Evolutionary conservation across 139 green algal species (phyloP).

Genomic region (Chlamydomonas urium): DNA sequence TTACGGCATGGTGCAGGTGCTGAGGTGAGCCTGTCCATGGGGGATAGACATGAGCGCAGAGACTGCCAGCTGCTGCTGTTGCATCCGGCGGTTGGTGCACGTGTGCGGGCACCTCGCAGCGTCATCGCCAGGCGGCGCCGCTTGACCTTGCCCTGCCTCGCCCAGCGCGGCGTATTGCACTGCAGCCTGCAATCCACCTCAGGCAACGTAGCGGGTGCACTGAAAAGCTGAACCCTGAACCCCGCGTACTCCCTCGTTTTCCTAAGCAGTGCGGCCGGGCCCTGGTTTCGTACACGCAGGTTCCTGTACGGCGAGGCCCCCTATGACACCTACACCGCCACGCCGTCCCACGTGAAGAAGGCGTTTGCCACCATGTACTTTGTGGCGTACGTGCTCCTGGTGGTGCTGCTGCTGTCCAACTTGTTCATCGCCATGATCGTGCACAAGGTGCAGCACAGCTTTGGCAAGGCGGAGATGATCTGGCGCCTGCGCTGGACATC

Average conservation of each 20-base stretch:
- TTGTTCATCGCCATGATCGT: constrained; percentile 39
- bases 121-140: too few relatives aligned
- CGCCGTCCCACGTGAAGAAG: constrained; percentile 17
- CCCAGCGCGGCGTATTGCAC: too few relatives aligned
- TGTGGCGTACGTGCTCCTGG: constrained; percentile 41
- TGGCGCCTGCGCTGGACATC: constrained; percentile 39
- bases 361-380: constrained; percentile 48
- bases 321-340: constrained; percentile 33
- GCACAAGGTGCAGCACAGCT: neutral
- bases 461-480: constrained; percentile 16
- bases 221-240: neutral
- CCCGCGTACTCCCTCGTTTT: too few relatives aligned
- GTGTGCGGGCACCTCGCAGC: too few relatives aligned
- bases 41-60: too few relatives aligned
- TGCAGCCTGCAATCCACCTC: too few relatives aligned
- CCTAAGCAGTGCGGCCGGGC: neutral
- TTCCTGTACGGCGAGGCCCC: constrained; percentile 46
- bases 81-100: too few relatives aligned
- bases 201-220: too few relatives aligned
- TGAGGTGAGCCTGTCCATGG: constrained; percentile 11
- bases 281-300: neutral
- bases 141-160: too few relatives aligned
- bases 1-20: constrained; percentile 21
- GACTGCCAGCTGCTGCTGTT: too few relatives aligned
- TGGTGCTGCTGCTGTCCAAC: constrained; percentile 44